Evolutionary conservation across 2,329 filamentous ascomycete genomes (phyloP), one percentile per base, ranked within the genome.

Genomic region (Xylariaceae sp.): DNA sequence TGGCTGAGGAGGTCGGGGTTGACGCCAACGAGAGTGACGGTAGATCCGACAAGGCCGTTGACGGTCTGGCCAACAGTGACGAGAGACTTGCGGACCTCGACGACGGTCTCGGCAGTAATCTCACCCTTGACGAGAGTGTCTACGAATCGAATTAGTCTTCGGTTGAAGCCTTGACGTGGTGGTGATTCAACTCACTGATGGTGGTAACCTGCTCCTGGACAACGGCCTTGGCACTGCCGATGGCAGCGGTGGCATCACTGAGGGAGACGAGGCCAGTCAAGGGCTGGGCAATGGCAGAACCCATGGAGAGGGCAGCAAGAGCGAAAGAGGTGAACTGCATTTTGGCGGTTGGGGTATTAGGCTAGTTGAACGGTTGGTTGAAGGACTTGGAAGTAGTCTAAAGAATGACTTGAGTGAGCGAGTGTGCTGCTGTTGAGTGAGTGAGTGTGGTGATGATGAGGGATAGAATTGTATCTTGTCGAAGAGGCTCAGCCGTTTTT

Each of bases 301-400:
- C 70, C 52, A 71, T 47, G 35, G 71, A 68, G 59, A 72, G 62
- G 60, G 70, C 70, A 60, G 68, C 67, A 53, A 72, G 61, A 56
- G 65, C 64, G 65, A 70, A 65, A 59, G 59, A 72, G 57, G 66
- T 63, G 70, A 72, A 71, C 66, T 70, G 69, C 71, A 73, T 73
- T 60, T 59, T 72, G 63, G 51, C 59, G 53, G 53, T 57, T 53
- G 42, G 56, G 50, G 44, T 51, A 49, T 58, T 17, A n/a, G 42
- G n/a, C 4, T 18, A 15, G 3, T 55, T 45, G 23, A 54, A 50
- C n/a, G 51, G n/a, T 3, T 18, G n/a, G 3, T 55, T 45, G 23
- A 54, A 50, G 15, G 51, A 60, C 50, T 49, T 47, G 53, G 50
- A 48, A 37, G 39, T 54, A 34, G 18, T n/a, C 34, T 49, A 2